Conservation (phyloP, 164 flowering plant species). For the Nymphaea colorata region DNA sequence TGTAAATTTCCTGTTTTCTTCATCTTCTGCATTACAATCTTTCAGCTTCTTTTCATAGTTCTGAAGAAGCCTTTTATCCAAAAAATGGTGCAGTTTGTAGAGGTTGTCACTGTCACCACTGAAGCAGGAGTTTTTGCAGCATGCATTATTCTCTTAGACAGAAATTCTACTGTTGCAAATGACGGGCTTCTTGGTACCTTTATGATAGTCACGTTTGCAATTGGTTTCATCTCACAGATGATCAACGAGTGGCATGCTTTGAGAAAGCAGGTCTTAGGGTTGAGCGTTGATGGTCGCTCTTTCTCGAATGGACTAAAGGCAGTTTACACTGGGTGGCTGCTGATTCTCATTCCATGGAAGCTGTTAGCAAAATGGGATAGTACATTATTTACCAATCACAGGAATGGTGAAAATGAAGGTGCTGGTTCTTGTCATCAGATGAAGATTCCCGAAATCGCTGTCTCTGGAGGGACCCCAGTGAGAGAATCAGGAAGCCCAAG, state of each 20-base stretch:
- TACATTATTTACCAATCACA: slow-evolving; percentile 8
- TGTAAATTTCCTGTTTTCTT: slow-evolving; percentile 38
- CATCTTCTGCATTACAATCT: slow-evolving; percentile 49
- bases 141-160: slow-evolving; percentile 34
- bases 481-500: slow-evolving; percentile 28
- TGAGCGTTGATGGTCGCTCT: slow-evolving; percentile 29
- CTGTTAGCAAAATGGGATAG: slow-evolving; percentile 23
- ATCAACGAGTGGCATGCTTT: slow-evolving; percentile 59
- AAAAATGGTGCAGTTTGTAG: slow-evolving; percentile 80
- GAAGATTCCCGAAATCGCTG: background rate
- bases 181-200: slow-evolving; percentile 49
- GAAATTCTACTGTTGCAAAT: slow-evolving; percentile 20
- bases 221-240: slow-evolving; percentile 44
- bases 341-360: slow-evolving; percentile 38
- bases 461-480: slow-evolving; percentile 16
- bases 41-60: slow-evolving; percentile 86
- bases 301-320: slow-evolving; percentile 46
- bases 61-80: slow-evolving; percentile 94
- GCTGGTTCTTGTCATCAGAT: background rate
- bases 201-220: slow-evolving; percentile 47
- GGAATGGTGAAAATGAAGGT: slow-evolving; percentile 14
- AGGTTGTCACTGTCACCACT: slow-evolving; percentile 53
- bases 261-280: slow-evolving; percentile 29
- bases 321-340: slow-evolving; percentile 37
- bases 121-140: slow-evolving; percentile 55